Evolutionary conservation across 2,329 filamentous ascomycete species (phyloP).

Genomic region (Ophiostoma ulmi): DNA sequence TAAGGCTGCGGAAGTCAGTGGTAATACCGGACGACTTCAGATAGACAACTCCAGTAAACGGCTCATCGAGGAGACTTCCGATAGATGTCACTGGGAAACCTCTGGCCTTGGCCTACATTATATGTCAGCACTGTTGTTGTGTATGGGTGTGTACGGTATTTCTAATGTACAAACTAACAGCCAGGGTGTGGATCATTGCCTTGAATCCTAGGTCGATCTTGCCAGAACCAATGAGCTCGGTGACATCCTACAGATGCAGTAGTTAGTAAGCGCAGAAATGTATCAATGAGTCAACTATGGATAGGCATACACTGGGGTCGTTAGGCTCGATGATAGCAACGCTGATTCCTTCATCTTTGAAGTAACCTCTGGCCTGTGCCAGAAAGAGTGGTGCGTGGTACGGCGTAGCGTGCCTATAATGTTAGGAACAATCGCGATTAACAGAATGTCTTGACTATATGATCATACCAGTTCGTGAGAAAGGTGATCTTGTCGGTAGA

Average conservation of each 20-base stretch:
- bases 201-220: constrained; percentile 74
- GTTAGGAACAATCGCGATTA: neutral
- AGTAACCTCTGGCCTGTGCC: constrained; percentile 70
- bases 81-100: constrained; percentile 68
- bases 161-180: constrained; percentile 1
- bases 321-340: constrained; percentile 73
- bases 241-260: constrained; percentile 56
- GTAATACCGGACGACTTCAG: constrained; percentile 70
- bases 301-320: constrained; percentile 58
- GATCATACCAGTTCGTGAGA: constrained; percentile 70
- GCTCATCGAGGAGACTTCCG: constrained; percentile 71
- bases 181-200: constrained; percentile 78
- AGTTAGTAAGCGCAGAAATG: neutral
- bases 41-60: constrained; percentile 53
- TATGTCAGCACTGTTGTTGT: neutral
- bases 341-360: constrained; percentile 69
- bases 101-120: constrained; percentile 60
- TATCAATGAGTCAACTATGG: too few species aligned
- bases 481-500: constrained; percentile 81
- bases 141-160: neutral
- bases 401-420: constrained; percentile 67
- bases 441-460: too few species aligned
- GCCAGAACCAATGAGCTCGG: constrained; percentile 67
- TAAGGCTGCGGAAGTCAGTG: constrained; percentile 66
- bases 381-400: constrained; percentile 76